Evolutionary conservation across 345 rosid genomes (phyloP).

Genomic region (Mangifera indica): DNA sequence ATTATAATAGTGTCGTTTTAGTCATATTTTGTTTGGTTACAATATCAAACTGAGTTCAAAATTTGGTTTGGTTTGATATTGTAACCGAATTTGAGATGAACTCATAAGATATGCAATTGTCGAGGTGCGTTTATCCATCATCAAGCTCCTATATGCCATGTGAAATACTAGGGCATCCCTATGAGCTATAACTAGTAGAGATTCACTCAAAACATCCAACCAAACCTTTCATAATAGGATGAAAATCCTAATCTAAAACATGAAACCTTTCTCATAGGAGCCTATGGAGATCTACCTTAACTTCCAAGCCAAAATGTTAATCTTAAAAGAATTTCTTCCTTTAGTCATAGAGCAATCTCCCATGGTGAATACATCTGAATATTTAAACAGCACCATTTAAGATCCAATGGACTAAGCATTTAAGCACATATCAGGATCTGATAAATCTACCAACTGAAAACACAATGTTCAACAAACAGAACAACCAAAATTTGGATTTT

Average conservation of each 20-base stretch:
- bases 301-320: not conserved
- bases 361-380: not conserved
- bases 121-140: too few relatives aligned
- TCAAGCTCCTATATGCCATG: too few relatives aligned
- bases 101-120: too few relatives aligned
- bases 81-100: too few relatives aligned
- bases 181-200: not conserved
- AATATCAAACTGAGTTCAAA: too few relatives aligned
- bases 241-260: not conserved
- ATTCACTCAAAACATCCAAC: not conserved
- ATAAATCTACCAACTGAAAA: not conserved
- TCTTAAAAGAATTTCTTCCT: not conserved
- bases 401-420: not conserved
- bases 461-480: not conserved
- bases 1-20: too few relatives aligned
- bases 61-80: too few relatives aligned
- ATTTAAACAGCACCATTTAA: not conserved
- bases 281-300: not conserved
- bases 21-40: too few relatives aligned
- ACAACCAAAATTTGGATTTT: not conserved
- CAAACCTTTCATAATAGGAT: not conserved
- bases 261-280: not conserved
- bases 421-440: not conserved
- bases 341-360: not conserved
- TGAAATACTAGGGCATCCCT: not conserved